Conservation (phyloP, 1,284 basidiomycete genomes). For the Ganoderma lucidum region DNA sequence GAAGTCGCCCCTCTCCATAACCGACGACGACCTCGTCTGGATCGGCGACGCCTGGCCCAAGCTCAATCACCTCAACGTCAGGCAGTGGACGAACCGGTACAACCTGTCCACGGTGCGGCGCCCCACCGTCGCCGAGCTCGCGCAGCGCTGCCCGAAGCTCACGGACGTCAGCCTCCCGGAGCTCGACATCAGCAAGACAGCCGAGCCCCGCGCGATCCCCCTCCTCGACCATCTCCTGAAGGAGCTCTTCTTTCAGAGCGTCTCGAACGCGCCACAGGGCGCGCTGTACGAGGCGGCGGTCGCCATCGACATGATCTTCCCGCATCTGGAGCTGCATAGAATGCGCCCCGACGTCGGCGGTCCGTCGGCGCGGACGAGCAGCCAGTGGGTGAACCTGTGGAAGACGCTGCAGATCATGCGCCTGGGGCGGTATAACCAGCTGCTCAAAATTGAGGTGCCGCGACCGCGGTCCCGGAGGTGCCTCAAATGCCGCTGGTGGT, state of each 20-base stretch:
- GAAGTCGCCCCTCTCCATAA: background rate
- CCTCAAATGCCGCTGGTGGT: background rate
- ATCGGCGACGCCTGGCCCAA: background rate
- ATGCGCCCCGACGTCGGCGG: background rate
- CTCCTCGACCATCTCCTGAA: background rate
- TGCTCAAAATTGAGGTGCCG: background rate
- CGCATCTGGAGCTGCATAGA: background rate
- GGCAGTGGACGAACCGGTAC: background rate
- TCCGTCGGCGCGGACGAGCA: background rate
- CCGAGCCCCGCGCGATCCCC: background rate
- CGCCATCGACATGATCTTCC: conserved; percentile 2
- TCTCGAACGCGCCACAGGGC: background rate
- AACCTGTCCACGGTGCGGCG: background rate
- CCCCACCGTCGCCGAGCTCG: background rate
- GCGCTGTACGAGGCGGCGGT: background rate
- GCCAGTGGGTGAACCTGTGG: background rate
- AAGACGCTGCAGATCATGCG: background rate
- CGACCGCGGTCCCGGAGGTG: background rate
- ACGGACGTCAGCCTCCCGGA: background rate
- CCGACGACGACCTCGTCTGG: conserved; percentile 1
- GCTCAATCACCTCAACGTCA: background rate
- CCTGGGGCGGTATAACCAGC: background rate
- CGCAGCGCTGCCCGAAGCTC: conserved; percentile 4
- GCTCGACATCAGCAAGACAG: background rate
- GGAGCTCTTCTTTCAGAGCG: background rate